Evolutionary conservation across 371 early-diverging fungal genomes (phyloP).

Genomic region (Circinella minor): DNA sequence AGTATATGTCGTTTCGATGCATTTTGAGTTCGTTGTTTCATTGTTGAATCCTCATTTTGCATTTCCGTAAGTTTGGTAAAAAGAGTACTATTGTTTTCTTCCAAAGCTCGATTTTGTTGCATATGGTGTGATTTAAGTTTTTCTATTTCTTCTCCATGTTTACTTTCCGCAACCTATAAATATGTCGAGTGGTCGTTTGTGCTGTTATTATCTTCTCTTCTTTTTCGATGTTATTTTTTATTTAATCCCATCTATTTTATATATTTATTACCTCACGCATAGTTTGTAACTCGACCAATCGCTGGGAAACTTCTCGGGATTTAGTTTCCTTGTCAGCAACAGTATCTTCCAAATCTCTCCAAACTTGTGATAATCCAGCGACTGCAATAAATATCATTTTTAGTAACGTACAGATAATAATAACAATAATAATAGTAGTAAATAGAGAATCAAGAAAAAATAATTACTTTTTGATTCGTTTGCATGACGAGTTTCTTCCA

Average conservation of each 20-base stretch:
- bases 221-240: background rate
- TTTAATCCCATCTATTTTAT: background rate
- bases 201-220: background rate
- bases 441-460: background rate
- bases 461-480: conserved; percentile 17
- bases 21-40: conserved; percentile 23
- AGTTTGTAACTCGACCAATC: conserved; percentile 53
- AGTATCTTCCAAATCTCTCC: conserved; percentile 53
- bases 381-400: conserved; percentile 30
- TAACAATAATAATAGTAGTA: background rate
- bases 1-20: conserved; percentile 34
- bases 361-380: conserved; percentile 54
- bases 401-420: too few species aligned
- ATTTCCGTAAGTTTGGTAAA: conserved; percentile 26
- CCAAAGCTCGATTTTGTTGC: conserved; percentile 45
- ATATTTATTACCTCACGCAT: conserved; percentile 31
- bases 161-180: conserved; percentile 30
- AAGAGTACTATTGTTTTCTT: conserved; percentile 33
- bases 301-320: conserved; percentile 49
- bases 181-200: background rate
- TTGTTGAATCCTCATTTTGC: conserved; percentile 27
- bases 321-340: conserved; percentile 64
- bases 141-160: conserved; percentile 54
- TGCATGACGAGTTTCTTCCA: conserved; percentile 13
- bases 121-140: conserved; percentile 42